Percentiles rank a stretch among this genome's conserved stretches.
These are phyloP conservation scores for Bonia amplexicaulis DNA, from an alignment of 176 grass and related monocot species.

Conservation along the genomic window DNA sequence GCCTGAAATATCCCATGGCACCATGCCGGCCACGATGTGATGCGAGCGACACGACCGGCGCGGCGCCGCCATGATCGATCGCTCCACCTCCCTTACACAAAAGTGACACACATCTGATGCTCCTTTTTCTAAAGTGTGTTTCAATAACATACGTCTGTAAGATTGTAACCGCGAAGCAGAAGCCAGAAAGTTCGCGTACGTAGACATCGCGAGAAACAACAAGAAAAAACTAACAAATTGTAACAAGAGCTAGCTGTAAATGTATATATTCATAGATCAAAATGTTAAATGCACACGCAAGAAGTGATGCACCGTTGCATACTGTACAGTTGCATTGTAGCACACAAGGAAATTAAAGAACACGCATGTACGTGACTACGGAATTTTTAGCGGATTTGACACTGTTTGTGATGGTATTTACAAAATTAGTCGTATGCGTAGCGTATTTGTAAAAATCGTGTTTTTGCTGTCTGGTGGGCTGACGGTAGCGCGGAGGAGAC, in stretches of 20 bases:
- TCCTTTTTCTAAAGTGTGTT: not conserved
- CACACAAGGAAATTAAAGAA: not conserved
- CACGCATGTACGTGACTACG: not conserved
- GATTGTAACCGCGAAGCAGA: not conserved
- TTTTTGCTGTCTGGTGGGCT: no score
- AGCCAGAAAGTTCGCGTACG: not conserved
- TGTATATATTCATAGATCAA: not conserved
- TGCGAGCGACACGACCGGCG: not conserved
- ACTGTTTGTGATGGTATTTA: no score
- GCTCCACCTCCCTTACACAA: not conserved
- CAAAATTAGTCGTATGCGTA: no score
- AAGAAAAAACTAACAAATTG: not conserved
- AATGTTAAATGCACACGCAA: not conserved
- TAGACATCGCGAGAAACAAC: no score
- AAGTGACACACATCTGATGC: not conserved
- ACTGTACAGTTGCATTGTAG: not conserved
- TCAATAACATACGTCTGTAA: not conserved
- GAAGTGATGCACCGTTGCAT: not conserved
- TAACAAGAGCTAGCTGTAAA: not conserved
- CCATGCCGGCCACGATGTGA: slow-evolving; percentile 16
- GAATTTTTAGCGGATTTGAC: no score
- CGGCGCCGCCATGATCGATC: not conserved
- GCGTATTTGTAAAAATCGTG: no score
- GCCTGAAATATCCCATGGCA: not conserved
- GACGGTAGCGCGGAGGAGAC: no score